Percentiles rank a stretch among this genome's conserved stretches.
These are phyloP conservation scores for Alternaria brassicicola DNA, from an alignment of 2,329 filamentous ascomycete genomes.

Conservation along the genomic window DNA sequence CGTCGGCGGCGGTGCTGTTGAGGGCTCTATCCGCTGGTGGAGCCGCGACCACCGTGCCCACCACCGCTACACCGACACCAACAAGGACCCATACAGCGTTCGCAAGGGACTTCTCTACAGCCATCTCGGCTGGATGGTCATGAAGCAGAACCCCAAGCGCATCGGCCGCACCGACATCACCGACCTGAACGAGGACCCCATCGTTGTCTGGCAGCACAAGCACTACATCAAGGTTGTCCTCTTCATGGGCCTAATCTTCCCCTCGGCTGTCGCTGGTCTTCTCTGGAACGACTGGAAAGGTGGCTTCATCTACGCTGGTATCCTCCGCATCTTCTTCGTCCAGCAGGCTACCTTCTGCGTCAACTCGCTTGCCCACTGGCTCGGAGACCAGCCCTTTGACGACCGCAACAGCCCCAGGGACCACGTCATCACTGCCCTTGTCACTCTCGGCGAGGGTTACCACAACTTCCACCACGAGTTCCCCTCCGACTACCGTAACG, in stretches of 20 bases:
- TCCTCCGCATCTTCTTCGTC: constrained; percentile 60
- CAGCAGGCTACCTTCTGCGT: constrained; percentile 62
- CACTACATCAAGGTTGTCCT: constrained; percentile 57
- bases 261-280: constrained; percentile 56
- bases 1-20: constrained; percentile 56
- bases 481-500: constrained; percentile 53
- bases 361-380: constrained; percentile 61
- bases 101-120: constrained; percentile 60
- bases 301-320: constrained; percentile 59
- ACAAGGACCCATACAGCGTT: constrained; percentile 60
- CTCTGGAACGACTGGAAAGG: constrained; percentile 58
- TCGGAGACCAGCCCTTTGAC: constrained; percentile 55
- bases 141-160: constrained; percentile 62
- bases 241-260: constrained; percentile 57
- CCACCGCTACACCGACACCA: constrained; percentile 60
- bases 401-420: constrained; percentile 53
- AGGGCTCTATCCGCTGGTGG: constrained; percentile 60
- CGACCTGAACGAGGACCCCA: constrained; percentile 58
- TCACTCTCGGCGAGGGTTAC: constrained; percentile 54
- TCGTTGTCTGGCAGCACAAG: constrained; percentile 59
- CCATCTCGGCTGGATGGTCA: constrained; percentile 60
- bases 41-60: constrained; percentile 58
- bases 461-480: constrained; percentile 56
- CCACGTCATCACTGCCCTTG: constrained; percentile 51
- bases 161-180: constrained; percentile 59